Evolutionary conservation across 768 basidiomycete genomes (phyloP).

Genomic region (Porpolomopsis calyptriformis): DNA sequence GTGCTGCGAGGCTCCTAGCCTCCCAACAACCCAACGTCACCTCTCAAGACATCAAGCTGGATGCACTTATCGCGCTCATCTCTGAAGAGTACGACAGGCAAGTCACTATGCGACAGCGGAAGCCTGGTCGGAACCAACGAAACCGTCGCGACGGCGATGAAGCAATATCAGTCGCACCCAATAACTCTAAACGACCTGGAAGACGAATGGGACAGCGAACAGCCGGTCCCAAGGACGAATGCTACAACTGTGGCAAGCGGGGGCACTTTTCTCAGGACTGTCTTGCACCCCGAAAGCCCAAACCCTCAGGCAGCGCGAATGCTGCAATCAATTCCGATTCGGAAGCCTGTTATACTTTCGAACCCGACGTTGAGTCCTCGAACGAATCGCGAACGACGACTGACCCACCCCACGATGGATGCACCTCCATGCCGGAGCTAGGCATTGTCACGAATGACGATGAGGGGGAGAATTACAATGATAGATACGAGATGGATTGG

Average conservation of each 20-base stretch:
- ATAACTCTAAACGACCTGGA: neutral
- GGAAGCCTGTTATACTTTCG: neutral
- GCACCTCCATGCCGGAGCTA: too few species aligned
- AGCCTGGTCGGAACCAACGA: neutral
- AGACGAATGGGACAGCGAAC: neutral
- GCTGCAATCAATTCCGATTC: neutral
- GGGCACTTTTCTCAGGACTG: constrained; percentile 17
- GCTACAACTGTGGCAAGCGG: constrained; percentile 20
- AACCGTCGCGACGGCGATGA: neutral
- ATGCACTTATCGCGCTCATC: constrained; percentile 17
- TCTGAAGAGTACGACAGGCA: constrained; percentile 21
- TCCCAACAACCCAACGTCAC: neutral
- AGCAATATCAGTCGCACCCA: constrained; percentile 1
- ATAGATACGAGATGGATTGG: neutral
- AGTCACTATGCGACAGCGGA: constrained; percentile 6
- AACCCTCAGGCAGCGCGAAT: constrained; percentile 5
- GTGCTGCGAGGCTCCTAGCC: constrained; percentile 11
- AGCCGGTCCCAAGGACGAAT: constrained; percentile 3
- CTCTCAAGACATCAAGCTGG: constrained; percentile 11
- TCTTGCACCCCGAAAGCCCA: constrained; percentile 7
- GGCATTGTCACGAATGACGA: too few species aligned
- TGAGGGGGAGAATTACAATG: neutral
- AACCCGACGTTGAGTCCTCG: too few species aligned
- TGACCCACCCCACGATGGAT: too few species aligned
- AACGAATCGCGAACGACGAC: too few species aligned